A percentile compares a stretch with the other conserved stretches of the same genome.
Evolutionary conservation across 768 basidiomycete genomes (phyloP).

Genomic region (Sistotremastrum suecicum): DNA sequence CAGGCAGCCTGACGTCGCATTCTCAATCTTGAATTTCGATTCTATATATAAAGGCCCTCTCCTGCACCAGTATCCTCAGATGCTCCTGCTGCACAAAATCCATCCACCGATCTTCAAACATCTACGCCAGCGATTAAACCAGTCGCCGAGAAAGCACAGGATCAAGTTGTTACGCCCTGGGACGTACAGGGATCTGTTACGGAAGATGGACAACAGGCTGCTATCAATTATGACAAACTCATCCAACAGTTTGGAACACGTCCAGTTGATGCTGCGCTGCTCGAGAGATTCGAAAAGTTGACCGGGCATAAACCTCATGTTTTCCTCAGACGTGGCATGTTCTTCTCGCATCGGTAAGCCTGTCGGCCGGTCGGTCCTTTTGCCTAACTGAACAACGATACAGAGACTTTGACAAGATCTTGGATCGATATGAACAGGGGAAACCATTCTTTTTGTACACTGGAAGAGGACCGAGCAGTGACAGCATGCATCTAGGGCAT

Average conservation of each 20-base stretch:
- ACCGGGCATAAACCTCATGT: slow-evolving; percentile 84
- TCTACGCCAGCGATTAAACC: slow-evolving; percentile 17
- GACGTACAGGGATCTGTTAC: slow-evolving; percentile 89
- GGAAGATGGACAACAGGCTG: slow-evolving; percentile 78
- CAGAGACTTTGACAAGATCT: slow-evolving; percentile 86
- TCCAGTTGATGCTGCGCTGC: slow-evolving; percentile 55
- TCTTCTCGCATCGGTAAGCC: slow-evolving; percentile 91
- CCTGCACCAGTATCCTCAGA: background rate
- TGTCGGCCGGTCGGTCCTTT: background rate
- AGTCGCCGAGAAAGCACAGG: slow-evolving; percentile 21
- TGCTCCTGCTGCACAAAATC: background rate
- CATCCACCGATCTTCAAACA: background rate
- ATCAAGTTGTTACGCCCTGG: slow-evolving; percentile 92
- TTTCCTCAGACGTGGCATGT: slow-evolving; percentile 81
- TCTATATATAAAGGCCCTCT: slow-evolving; percentile 8
- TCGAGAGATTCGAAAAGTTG: slow-evolving; percentile 81
- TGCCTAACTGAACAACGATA: too few species aligned
- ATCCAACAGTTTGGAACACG: slow-evolving; percentile 89
- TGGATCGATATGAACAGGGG: slow-evolving; percentile 90
- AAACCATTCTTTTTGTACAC: slow-evolving; percentile 99
- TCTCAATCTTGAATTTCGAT: background rate
- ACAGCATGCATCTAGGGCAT: slow-evolving; percentile 95
- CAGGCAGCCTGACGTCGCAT: slow-evolving; percentile 3
- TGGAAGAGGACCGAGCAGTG: slow-evolving; percentile 90
- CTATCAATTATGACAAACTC: slow-evolving; percentile 95